A percentile compares a stretch with the other conserved stretches of the same genome.
Conservation (phyloP, 352 stramenopile species). For the Globisporangium spinosum region DNA sequence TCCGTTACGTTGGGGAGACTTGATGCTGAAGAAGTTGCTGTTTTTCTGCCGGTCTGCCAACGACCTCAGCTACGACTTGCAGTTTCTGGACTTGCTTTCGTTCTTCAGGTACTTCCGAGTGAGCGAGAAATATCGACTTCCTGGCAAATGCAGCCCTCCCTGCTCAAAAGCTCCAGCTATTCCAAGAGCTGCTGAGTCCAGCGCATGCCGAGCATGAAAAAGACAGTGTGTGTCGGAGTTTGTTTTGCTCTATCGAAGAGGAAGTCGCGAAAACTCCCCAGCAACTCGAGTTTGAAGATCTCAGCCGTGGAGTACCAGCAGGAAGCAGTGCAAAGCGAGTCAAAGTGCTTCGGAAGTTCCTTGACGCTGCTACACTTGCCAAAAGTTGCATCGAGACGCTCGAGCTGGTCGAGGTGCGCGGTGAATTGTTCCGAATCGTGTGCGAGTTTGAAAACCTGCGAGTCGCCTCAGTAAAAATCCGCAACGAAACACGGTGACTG, state of each 20-base stretch:
- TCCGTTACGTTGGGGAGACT: slow-evolving; percentile 34
- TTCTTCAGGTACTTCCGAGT: slow-evolving; percentile 18
- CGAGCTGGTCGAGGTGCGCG: slow-evolving; percentile 43
- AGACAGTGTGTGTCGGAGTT: slow-evolving; percentile 39
- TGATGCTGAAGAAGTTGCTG: slow-evolving; percentile 31
- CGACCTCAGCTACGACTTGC: slow-evolving; percentile 37
- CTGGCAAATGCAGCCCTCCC: slow-evolving; percentile 29
- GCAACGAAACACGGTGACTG: not conserved
- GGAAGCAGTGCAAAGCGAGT: slow-evolving; percentile 35
- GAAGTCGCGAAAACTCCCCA: slow-evolving; percentile 49
- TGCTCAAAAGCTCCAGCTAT: slow-evolving; percentile 23
- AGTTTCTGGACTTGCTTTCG: slow-evolving; percentile 24
- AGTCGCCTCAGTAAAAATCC: slow-evolving; percentile 1
- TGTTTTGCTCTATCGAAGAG: slow-evolving; percentile 57
- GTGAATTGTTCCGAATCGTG: slow-evolving; percentile 30
- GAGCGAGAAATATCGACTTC: not conserved
- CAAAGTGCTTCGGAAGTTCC: slow-evolving; percentile 20
- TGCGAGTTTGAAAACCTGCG: slow-evolving; percentile 54
- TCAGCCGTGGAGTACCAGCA: slow-evolving; percentile 33
- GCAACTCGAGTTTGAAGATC: slow-evolving; percentile 55
- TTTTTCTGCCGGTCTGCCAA: slow-evolving; percentile 30
- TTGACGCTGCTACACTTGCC: slow-evolving; percentile 23
- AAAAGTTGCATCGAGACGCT: slow-evolving; percentile 31
- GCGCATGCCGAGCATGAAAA: slow-evolving; percentile 41
- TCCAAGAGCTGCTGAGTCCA: slow-evolving; percentile 31